Percentiles rank a stretch among this genome's conserved stretches.
Conservation (phyloP, 257 asterid genomes). For the Solanum rostratum region DNA sequence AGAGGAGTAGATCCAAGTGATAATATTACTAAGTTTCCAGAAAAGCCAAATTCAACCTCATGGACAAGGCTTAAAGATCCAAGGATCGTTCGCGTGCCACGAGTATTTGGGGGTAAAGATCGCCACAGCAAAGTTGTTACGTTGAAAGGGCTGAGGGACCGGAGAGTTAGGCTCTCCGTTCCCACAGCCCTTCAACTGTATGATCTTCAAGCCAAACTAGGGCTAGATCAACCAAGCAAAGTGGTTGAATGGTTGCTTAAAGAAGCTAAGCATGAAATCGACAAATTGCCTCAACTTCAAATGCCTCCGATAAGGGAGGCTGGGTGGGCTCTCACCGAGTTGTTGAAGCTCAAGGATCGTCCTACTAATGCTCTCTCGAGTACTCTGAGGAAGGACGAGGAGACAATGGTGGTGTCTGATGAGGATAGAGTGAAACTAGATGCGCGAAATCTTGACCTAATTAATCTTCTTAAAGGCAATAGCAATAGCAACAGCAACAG, state of each 20-base stretch:
- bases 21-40: not conserved
- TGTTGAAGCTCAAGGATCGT: not conserved
- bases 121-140: conserved; percentile 78
- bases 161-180: conserved; percentile 62
- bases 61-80: conserved; percentile 5
- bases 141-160: conserved; percentile 57
- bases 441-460: not conserved
- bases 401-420: not conserved
- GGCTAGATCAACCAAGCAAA: conserved; percentile 77
- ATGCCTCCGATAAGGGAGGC: not conserved
- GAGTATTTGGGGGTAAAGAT: conserved; percentile 70
- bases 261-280: conserved; percentile 32
- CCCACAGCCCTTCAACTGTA: conserved; percentile 63
- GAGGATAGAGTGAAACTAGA: not conserved
- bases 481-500: not conserved
- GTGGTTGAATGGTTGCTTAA: conserved; percentile 77
- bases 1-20: not conserved
- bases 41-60: not conserved
- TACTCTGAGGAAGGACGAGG: not conserved
- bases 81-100: conserved; percentile 65
- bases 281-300: not conserved
- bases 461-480: not conserved
- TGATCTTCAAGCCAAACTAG: conserved; percentile 64
- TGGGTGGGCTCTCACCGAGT: not conserved
- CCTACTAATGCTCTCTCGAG: not conserved